phyloP scores from a whole-genome alignment of 352 stramenopile genomes.

The Pythium apleroticum region DNA sequence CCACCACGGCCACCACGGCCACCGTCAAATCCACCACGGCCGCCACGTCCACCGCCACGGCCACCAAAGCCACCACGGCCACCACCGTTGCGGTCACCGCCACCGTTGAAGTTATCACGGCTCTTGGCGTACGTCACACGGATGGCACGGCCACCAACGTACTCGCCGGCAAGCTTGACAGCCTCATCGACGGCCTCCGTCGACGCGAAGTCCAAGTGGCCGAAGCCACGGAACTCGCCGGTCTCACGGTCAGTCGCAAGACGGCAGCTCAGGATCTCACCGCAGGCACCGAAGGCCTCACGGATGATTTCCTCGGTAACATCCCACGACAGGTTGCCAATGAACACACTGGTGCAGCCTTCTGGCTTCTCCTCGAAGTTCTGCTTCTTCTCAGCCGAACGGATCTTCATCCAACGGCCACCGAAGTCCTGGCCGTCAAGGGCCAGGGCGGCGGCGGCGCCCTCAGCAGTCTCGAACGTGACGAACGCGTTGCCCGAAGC shows the following conservation, averaged over 20 bases:
- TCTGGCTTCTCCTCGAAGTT: slow-evolving; percentile 92
- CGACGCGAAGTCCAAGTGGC: slow-evolving; percentile 97
- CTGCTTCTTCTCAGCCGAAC: slow-evolving; percentile 82
- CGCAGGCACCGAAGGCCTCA: slow-evolving; percentile 93
- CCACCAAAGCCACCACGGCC: slow-evolving; percentile 33
- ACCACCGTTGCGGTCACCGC: slow-evolving; percentile 25
- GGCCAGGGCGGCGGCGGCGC: slow-evolving; percentile 78
- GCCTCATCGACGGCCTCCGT: slow-evolving; percentile 92
- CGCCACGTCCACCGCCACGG: slow-evolving; percentile 41
- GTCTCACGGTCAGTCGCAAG: slow-evolving; percentile 97
- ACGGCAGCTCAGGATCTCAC: slow-evolving; percentile 93
- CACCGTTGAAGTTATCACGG: slow-evolving; percentile 39
- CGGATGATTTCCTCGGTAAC: slow-evolving; percentile 95
- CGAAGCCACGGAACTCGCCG: slow-evolving; percentile 98
- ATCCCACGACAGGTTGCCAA: slow-evolving; percentile 97
- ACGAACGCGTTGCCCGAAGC: slow-evolving; percentile 96
- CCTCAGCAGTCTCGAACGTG: slow-evolving; percentile 79
- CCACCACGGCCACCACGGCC: no score
- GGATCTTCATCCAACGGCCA: slow-evolving; percentile 95
- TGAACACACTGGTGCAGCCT: slow-evolving; percentile 95
- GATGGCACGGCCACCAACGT: slow-evolving; percentile 92
- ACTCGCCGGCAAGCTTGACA: slow-evolving; percentile 90
- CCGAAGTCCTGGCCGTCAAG: slow-evolving; percentile 95
- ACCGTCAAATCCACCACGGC: slow-evolving; percentile 57
- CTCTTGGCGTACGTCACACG: slow-evolving; percentile 94